phyloP scores from a whole-genome alignment of 257 asterid genomes.

The Nicotiana noctiflora region DNA sequence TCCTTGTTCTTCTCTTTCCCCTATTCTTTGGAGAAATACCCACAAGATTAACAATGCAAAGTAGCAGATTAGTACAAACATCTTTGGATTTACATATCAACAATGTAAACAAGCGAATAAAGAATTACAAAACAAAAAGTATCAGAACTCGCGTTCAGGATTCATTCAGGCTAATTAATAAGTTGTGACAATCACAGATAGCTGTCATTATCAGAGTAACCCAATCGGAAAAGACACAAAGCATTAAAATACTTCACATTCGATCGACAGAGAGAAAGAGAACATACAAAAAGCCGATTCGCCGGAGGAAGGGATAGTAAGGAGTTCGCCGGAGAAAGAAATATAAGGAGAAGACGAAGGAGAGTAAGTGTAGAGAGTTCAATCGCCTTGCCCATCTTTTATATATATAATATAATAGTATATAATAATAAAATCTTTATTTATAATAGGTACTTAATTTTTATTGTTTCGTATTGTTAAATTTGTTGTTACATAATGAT shows the following conservation, averaged over 20 bases:
- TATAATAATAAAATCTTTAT: too few relatives aligned
- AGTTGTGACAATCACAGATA: not conserved
- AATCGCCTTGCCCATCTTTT: not conserved
- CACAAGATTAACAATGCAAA: not conserved
- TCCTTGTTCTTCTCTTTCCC: not conserved
- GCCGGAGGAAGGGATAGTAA: not conserved
- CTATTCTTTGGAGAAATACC: not conserved
- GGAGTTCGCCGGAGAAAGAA: not conserved
- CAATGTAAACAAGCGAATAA: not conserved
- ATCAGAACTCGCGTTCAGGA: not conserved
- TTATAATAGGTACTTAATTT: too few relatives aligned
- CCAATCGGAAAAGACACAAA: not conserved
- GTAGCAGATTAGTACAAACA: not conserved
- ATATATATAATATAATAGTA: too few relatives aligned
- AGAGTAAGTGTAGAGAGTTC: not conserved
- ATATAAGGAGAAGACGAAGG: not conserved
- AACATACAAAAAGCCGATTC: not conserved
- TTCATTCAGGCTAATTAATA: not conserved
- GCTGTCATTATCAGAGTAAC: not conserved
- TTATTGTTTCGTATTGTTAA: too few relatives aligned
- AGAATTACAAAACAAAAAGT: not conserved
- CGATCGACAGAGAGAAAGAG: not conserved
- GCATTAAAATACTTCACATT: not conserved
- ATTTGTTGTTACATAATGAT: too few relatives aligned
- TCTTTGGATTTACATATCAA: not conserved